phyloP scores from a whole-genome alignment of 371 early-diverging fungal species.

The Actinomortierella wolfii region DNA sequence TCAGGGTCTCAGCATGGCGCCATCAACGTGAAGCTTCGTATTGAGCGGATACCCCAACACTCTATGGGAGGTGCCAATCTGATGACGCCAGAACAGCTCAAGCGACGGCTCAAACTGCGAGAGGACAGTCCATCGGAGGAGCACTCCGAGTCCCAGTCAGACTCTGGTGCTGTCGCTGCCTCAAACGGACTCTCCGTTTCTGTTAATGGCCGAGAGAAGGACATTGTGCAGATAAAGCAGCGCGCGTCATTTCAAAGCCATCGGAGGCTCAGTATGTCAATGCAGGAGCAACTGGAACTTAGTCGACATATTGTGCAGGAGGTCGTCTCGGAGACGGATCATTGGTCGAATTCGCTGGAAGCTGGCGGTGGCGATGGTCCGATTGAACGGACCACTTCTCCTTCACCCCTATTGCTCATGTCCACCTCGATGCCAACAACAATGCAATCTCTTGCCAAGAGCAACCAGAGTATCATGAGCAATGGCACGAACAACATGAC shows the following conservation, averaged over 20 bases:
- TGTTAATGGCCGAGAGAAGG: constrained; percentile 40
- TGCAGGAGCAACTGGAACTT: constrained; percentile 45
- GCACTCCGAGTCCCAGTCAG: not conserved
- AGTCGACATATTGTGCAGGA: constrained; percentile 43
- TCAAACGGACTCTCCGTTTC: constrained; percentile 27
- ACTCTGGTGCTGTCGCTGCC: constrained; percentile 1
- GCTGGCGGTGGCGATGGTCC: constrained; percentile 17
- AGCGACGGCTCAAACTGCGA: constrained; percentile 21
- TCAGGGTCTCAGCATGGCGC: constrained; percentile 35
- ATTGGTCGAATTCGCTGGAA: constrained; percentile 10
- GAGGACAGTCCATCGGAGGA: constrained; percentile 5
- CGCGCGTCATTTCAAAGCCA: constrained; percentile 15
- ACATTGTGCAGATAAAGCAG: constrained; percentile 21
- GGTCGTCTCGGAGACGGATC: constrained; percentile 14
- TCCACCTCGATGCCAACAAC: constrained; percentile 42
- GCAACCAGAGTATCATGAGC: constrained; percentile 40
- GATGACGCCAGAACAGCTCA: constrained; percentile 27
- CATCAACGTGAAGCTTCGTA: constrained; percentile 43
- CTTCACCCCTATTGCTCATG: constrained; percentile 36
- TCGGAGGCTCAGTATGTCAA: constrained; percentile 29
- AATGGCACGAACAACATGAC: constrained; percentile 44
- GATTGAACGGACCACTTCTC: constrained; percentile 13
- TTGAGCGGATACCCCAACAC: constrained; percentile 40
- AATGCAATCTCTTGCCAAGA: constrained; percentile 27
- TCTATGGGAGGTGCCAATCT: constrained; percentile 20